Evolutionary conservation across 1,284 basidiomycete genomes (phyloP).

Genomic region (Schizopora paradoxa): DNA sequence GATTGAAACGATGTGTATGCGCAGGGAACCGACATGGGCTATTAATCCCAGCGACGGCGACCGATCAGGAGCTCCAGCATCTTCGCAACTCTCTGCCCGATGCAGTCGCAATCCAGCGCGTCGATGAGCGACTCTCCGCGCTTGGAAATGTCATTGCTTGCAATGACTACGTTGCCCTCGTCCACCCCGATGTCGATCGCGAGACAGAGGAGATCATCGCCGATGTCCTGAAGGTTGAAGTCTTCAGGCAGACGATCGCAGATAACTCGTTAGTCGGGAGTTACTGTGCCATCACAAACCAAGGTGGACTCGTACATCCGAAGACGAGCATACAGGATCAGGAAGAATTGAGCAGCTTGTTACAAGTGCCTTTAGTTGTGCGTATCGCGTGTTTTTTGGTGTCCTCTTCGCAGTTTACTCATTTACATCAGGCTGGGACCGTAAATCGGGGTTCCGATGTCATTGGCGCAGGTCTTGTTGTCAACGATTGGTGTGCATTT

Average conservation of each 20-base stretch:
- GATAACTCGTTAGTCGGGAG: constrained; percentile 96
- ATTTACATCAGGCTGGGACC: constrained; percentile 75
- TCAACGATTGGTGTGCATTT: constrained; percentile 99
- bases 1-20: background rate
- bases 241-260: constrained; percentile 96
- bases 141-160: constrained; percentile 98
- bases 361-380: constrained; percentile 94
- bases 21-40: constrained; percentile 92
- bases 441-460: constrained; percentile 98
- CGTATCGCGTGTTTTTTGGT: constrained; percentile 29
- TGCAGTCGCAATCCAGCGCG: constrained; percentile 85
- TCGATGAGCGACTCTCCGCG: constrained; percentile 94
- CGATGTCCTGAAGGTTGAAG: constrained; percentile 98
- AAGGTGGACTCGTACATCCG: constrained; percentile 96
- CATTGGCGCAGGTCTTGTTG: constrained; percentile 94
- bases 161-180: constrained; percentile 96
- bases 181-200: constrained; percentile 95
- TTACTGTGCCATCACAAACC: constrained; percentile 93
- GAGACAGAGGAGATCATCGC: constrained; percentile 99
- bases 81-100: constrained; percentile 96
- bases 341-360: constrained; percentile 91
- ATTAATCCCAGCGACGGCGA: constrained; percentile 92
- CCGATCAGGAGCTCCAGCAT: constrained; percentile 98
- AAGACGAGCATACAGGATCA: constrained; percentile 97
- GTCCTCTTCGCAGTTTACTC: constrained; percentile 1